Conservation (phyloP, 1,139 yeast genomes). For the Pichia sp. region DNA sequence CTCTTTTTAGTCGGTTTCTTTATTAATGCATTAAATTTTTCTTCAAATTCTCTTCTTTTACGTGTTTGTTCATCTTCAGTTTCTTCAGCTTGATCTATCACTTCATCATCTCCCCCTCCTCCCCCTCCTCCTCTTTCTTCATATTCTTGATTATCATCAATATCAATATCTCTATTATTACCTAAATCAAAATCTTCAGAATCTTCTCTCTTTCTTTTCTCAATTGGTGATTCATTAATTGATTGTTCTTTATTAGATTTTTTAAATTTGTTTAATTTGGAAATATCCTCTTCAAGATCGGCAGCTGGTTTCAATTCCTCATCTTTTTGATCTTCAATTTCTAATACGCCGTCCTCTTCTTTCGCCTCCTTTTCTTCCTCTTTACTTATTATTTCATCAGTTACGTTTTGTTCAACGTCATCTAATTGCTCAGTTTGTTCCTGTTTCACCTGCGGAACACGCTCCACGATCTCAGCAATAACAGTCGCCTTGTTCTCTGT, state of each 20-base stretch:
- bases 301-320: slow-evolving; percentile 12
- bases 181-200: slow-evolving; percentile 1
- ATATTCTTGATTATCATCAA: no score
- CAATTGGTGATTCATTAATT: slow-evolving; percentile 7
- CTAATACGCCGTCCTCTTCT: slow-evolving; percentile 4
- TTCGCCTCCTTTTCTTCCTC: slow-evolving; percentile 5
- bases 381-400: not conserved
- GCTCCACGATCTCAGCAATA: no score
- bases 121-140: not conserved
- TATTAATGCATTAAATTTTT: slow-evolving; percentile 67
- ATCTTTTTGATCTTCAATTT: not conserved
- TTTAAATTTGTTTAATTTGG: slow-evolving; percentile 35
- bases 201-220: slow-evolving; percentile 8
- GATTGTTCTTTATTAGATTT: slow-evolving; percentile 8
- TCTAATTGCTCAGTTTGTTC: no score
- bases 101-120: slow-evolving; percentile 23
- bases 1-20: slow-evolving; percentile 50
- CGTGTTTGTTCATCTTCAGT: slow-evolving; percentile 43
- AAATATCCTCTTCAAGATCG: slow-evolving; percentile 34
- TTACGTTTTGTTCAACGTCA: no score
- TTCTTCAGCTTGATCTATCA: slow-evolving; percentile 20
- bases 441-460: no score
- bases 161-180: not conserved
- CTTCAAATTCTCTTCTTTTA: slow-evolving; percentile 74
- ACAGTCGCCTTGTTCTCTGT: not conserved